These are phyloP conservation scores for Jacaranda mimosifolia DNA, from an alignment of 257 asterid genomes.

Conservation along the genomic window DNA sequence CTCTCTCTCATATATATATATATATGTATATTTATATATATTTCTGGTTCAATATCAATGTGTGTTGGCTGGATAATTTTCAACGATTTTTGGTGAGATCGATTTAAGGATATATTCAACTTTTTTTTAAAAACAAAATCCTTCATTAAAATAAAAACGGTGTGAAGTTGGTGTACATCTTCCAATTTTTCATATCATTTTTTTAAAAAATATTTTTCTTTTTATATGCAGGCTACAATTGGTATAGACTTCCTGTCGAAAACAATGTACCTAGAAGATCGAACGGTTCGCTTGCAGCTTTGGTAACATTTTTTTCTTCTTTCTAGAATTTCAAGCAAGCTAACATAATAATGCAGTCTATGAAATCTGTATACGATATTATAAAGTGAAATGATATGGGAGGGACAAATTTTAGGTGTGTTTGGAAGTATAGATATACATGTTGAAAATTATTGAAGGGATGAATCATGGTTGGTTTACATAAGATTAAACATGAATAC, in stretches of 20 bases:
- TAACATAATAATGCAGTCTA: neutral
- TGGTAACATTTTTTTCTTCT: slow-evolving; percentile 40
- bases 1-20: neutral
- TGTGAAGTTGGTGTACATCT: neutral
- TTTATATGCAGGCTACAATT: slow-evolving; percentile 55
- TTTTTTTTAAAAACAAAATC: too few species aligned
- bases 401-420: neutral
- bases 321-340: neutral
- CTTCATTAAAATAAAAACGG: too few species aligned
- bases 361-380: too few species aligned
- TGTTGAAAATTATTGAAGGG: neutral
- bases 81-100: too few species aligned
- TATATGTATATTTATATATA: neutral
- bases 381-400: too few species aligned
- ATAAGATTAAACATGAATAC: neutral
- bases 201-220: neutral
- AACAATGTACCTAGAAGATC: slow-evolving; percentile 77
- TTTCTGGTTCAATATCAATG: neutral
- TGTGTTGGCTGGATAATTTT: neutral
- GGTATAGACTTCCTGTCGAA: slow-evolving; percentile 71
- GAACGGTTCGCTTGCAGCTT: slow-evolving; percentile 69
- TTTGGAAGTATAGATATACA: neutral
- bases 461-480: neutral
- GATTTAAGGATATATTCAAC: too few species aligned
- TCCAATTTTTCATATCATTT: neutral